Conservation (phyloP, 805 yeast genomes). For the Candida cerambycidarum region DNA sequence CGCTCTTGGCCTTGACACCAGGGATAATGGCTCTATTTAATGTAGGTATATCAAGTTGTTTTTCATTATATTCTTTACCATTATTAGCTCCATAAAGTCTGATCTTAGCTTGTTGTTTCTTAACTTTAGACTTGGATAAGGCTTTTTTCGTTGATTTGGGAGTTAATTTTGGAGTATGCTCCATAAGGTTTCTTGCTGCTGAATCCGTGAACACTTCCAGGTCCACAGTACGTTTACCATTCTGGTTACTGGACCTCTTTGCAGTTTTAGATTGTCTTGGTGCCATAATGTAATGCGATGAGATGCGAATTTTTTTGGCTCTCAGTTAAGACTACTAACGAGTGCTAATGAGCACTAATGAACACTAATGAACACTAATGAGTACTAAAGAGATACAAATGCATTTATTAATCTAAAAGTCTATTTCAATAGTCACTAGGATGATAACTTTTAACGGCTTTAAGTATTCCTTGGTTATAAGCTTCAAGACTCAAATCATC, state of each 20-base stretch:
- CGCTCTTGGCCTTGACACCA: constrained; percentile 71
- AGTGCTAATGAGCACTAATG: no score
- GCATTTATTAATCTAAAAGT: no score
- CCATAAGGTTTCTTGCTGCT: constrained; percentile 66
- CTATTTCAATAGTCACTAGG: constrained; percentile 1
- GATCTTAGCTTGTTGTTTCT: constrained; percentile 64
- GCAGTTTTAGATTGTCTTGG: constrained; percentile 59
- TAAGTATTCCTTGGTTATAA: constrained; percentile 27
- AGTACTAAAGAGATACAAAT: no score
- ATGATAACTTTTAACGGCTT: constrained; percentile 18
- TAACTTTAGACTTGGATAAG: constrained; percentile 51
- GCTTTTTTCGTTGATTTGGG: constrained; percentile 55
- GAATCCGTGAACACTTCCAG: constrained; percentile 68
- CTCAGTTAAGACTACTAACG: no score
- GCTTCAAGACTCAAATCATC: constrained; percentile 27
- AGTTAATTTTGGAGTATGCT: constrained; percentile 56
- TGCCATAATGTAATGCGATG: constrained; percentile 41
- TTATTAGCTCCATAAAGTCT: constrained; percentile 67
- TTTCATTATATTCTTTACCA: constrained; percentile 64
- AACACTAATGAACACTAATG: no score
- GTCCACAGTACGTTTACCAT: constrained; percentile 54
- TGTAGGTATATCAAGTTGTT: constrained; percentile 74
- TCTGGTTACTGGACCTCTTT: constrained; percentile 54
- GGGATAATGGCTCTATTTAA: constrained; percentile 84
- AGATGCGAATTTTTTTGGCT: constrained; percentile 7